Evolutionary conservation across 2,329 filamentous ascomycete species (phyloP).

Genomic region (Eutypa lata): DNA sequence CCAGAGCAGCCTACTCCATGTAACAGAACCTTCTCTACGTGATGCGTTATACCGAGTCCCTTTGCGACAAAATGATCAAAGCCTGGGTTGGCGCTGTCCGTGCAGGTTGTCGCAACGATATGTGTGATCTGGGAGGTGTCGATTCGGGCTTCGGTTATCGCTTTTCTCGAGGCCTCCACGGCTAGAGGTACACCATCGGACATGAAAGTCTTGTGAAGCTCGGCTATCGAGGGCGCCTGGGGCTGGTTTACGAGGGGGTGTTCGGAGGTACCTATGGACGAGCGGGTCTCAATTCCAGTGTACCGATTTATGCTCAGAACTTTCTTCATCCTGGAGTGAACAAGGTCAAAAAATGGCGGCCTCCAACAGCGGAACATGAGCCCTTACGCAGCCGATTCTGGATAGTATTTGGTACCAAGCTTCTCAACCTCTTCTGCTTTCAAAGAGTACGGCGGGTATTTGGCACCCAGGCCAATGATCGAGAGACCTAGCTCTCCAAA

Average conservation of each 20-base stretch:
- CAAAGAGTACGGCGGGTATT: slow-evolving; percentile 58
- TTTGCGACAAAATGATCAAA: slow-evolving; percentile 65
- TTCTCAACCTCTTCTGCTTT: slow-evolving; percentile 48
- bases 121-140: slow-evolving; percentile 58
- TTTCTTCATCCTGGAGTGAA: slow-evolving; percentile 53
- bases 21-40: slow-evolving; percentile 62
- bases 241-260: slow-evolving; percentile 59
- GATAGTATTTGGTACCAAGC: slow-evolving; percentile 55
- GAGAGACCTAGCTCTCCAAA: slow-evolving; percentile 56
- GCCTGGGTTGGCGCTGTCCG: slow-evolving; percentile 66
- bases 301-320: slow-evolving; percentile 61
- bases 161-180: slow-evolving; percentile 51
- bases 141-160: slow-evolving; percentile 52
- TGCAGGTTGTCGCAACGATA: slow-evolving; percentile 66
- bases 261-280: slow-evolving; percentile 58
- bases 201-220: slow-evolving; percentile 54
- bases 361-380: not conserved
- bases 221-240: slow-evolving; percentile 49
- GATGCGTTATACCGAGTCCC: slow-evolving; percentile 52
- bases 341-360: slow-evolving; percentile 1
- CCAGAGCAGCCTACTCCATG: slow-evolving; percentile 66
- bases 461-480: slow-evolving; percentile 55
- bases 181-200: slow-evolving; percentile 57
- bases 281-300: slow-evolving; percentile 62
- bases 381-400: slow-evolving; percentile 56